Evolutionary conservation across 345 rosid genomes (phyloP), one percentile per base, ranked within the genome.

Genomic region (Linum usitatissimum): DNA sequence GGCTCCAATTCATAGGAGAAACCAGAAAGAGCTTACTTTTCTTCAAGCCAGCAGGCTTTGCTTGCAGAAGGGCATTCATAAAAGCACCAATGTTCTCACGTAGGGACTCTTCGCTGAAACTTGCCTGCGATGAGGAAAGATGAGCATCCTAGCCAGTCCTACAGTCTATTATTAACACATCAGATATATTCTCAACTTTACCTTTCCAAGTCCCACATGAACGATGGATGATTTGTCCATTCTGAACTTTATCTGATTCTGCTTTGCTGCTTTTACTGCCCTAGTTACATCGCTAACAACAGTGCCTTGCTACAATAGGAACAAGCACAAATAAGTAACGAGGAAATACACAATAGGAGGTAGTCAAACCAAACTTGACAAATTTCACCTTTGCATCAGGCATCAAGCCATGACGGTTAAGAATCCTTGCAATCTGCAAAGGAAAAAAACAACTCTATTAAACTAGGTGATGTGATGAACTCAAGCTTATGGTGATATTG

Each of bases 131-230:
- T 30, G 42, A 36, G 53, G 20, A 17, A 18, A 10, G 19, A 19
- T 8, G 30, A 55, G 59, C 20, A 30, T 60, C 21, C 53, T 57
- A 63, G n/a, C 53, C 10, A 61, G 56, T 53, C 17, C 9, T 10
- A 56, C 59, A 63, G 57, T 23, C 28, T 23, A 30, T 39, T 18
- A 9, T 45, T 10, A 7, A 30, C 55, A 61, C 13, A 4, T 54
- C 39, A 18, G 40, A 9, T 48, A 59, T 66, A 34, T 30, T 28
- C 61, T 21, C 12, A 68, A 30, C 3, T 23, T 55, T 63, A 87
- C 97, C 97, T 93, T 89, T 68, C 99, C 99, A 57, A 93, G 87
- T 53, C 94, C 96, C 9, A 84, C 86, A 67, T 93, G 99, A 59
- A 90, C 90, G 63, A 85, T 90, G 2, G 99, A 80, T 68, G 95